Base-by-base conservation (phyloP, 2,329 filamentous ascomycete species). In the Lanzia echinophila region DNA sequence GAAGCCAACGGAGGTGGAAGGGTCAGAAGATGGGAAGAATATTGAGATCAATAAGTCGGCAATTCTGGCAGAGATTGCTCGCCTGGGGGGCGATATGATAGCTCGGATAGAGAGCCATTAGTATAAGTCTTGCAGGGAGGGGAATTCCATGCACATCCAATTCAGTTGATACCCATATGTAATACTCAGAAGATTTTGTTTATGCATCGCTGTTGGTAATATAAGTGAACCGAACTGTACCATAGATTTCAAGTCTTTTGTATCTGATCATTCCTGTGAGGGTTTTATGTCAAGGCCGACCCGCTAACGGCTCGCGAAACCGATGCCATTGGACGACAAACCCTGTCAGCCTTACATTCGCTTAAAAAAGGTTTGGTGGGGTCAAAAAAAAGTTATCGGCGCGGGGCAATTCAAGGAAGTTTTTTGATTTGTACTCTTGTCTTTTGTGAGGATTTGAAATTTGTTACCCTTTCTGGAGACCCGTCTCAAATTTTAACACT, bases 51-150 rank as follows among this genome's bases (percentile, higher is more conserved):
- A 94, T 62, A 81, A 79, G 60, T 73, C 75, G 41, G 84, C 79
- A 0, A 81, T 94, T 5, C 64, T 91, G 48, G 74, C 82, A 32
- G 89, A 94, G 71, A 88, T 95, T 68, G 81, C 81, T 41, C 79
- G 83, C 57, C 73, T 86, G 39, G 83, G 83, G 8, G 83, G 81
- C 1, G 79, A 84, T 55, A 66, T 96, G 69, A 76, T 96, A 44
- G 77, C 81, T 61, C 80, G 70, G 64, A 82, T 92, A 53, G 83
- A 90, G 63, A 54, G 61, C 36, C 51, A 50, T 44, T 50, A 31
- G 36, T 15, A 28, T 33, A 22, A 11, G 34, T 31, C 15, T 5
- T 13, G 13, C 48, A 36, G 10, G 34, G 6, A 39, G 22, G 24
- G 36, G 17, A 24, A 33, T 17, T 41, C n/a, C 24, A 28, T 19